phyloP scores from a whole-genome alignment of 371 early-diverging fungal species.

The Lichtheimia corymbifera region DNA sequence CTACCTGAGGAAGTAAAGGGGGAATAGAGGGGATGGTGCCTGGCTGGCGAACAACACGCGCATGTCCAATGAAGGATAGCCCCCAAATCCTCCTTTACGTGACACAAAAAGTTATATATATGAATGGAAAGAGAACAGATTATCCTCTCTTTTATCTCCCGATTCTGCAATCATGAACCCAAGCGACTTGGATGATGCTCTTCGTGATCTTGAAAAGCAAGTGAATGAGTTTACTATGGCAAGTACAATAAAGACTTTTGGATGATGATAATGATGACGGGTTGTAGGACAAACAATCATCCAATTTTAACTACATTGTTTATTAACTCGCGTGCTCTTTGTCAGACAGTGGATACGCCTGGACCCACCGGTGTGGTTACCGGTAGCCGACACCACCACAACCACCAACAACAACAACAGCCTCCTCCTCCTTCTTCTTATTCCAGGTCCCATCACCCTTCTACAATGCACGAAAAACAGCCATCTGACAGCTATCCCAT shows the following conservation, averaged over 20 bases:
- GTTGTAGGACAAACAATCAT: not conserved
- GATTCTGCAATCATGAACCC: constrained; percentile 19
- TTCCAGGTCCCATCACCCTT: not conserved
- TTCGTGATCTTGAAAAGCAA: constrained; percentile 45
- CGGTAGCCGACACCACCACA: not conserved
- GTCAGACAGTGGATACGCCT: not conserved
- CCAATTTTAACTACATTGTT: constrained; percentile 2
- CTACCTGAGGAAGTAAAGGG: too few relatives aligned
- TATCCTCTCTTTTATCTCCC: constrained; percentile 15
- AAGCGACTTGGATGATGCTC: constrained; percentile 29
- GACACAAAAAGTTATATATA: too few relatives aligned
- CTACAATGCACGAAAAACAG: constrained; percentile 2
- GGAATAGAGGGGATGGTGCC: too few relatives aligned
- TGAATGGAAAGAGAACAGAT: not conserved
- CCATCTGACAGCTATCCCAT: too few relatives aligned
- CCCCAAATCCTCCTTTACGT: too few relatives aligned
- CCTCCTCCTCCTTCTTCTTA: not conserved
- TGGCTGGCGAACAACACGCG: too few relatives aligned
- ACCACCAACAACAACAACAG: constrained; percentile 7
- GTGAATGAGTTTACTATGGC: constrained; percentile 44
- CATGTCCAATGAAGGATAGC: too few relatives aligned
- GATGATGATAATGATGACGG: too few relatives aligned
- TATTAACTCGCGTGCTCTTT: constrained; percentile 2
- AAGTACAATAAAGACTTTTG: constrained; percentile 6
- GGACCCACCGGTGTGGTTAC: constrained; percentile 1